phyloP scores from a whole-genome alignment of 225 moss, liverwort and hornwort genomes.

The Ulota crispa region DNA sequence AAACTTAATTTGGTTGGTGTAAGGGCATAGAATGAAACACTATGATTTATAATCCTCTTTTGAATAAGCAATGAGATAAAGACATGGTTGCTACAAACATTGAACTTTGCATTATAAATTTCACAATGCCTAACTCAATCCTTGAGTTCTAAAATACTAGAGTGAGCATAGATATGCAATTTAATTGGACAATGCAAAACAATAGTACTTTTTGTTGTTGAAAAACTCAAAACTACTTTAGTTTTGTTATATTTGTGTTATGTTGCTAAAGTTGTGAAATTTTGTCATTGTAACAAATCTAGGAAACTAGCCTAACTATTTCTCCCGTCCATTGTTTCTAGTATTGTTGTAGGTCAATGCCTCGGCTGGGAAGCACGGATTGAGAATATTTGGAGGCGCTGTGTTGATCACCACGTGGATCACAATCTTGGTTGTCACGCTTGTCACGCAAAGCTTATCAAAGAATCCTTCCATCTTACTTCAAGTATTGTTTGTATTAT shows the following conservation, averaged over 20 bases:
- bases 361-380: slow-evolving; percentile 48
- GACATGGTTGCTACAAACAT: not conserved
- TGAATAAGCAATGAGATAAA: not conserved
- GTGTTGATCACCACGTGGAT: slow-evolving; percentile 45
- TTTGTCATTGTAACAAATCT: not conserved
- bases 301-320: not conserved
- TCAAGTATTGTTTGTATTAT: slow-evolving; percentile 11
- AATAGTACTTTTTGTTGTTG: not conserved
- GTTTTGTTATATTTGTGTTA: not conserved
- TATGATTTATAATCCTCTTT: not conserved
- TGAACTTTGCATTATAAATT: not conserved
- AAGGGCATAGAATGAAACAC: not conserved
- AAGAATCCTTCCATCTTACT: slow-evolving; percentile 35
- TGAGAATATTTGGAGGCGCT: slow-evolving; percentile 39
- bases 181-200: not conserved
- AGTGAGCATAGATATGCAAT: not conserved
- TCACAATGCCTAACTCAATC: not conserved
- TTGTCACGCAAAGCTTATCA: slow-evolving; percentile 26
- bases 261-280: not conserved
- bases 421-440: slow-evolving; percentile 41
- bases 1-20: too few relatives aligned
- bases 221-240: not conserved
- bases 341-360: slow-evolving; percentile 17
- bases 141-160: too few relatives aligned
- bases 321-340: too few relatives aligned